Evolutionary conservation across 768 basidiomycete genomes (phyloP), one percentile per base, ranked within the genome.

Genomic region (Psilocybe azurescens): DNA sequence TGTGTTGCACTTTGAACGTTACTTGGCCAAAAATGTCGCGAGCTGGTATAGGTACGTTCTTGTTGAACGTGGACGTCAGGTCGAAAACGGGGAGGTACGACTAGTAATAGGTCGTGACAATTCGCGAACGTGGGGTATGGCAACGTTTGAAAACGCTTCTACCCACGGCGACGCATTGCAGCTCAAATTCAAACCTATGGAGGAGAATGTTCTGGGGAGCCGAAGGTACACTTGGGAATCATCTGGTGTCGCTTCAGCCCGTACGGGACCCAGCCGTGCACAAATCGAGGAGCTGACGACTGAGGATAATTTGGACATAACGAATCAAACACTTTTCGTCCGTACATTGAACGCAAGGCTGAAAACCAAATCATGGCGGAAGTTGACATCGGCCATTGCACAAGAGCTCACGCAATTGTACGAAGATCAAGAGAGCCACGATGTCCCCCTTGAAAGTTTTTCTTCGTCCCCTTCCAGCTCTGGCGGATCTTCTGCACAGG

Each of bases 21-120:
- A 52, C 18, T 9, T 52, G 16, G 51, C 51, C 24, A 28, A 52
- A 7, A 29, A 52, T 13, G 6, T 52, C 5, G 28, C 9, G 6
- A 52, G 51, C 30, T 52, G 51, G 51, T 52, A 52, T 52, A 28
- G 51, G 28, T 52, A 52, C 29, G 28, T 32, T 30, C 29, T 52
- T 30, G 29, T 30, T 10, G 24, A 52, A n/a, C 28, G 51, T 16
- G 33, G 51, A 16, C 33, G 24, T 52, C 51, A 7, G 16, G 28
- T 52, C 16, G 28, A 28, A 11, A 52, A 52, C 24, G 51, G 51
- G 6, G 51, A 52, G 3, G 33, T 52, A 8, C 51, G 51, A 30
- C 29, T 52, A 14, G 51, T 52, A 9, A 32, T 33, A 6, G 51
- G 51, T n/a, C 33, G 29, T 16, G 29, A 29, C 16, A 52, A 52